Evolutionary conservation across 176 grass and related monocot species (phyloP), one percentile per base, ranked within the genome.

Genomic region (Dactylis glomerata): DNA sequence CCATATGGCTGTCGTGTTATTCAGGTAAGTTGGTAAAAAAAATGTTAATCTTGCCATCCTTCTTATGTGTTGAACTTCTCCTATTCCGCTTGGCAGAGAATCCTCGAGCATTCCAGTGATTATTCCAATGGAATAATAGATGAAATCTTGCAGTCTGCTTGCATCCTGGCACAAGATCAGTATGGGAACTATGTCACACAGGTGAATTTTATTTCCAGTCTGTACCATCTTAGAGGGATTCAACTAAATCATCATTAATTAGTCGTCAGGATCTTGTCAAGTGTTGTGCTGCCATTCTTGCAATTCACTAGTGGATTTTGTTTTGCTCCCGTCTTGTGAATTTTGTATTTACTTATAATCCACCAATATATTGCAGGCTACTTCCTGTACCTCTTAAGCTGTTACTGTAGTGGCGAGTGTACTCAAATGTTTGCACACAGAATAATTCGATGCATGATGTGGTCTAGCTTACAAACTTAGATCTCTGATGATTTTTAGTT

Each of bases 101-200:
- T 94, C 28, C 81, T 98, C 69, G 96, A 98, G 77, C 87, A 92
- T 75, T 93, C 89, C 68, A 82, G 85, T 40, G 69, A 85, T 59
- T 67, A 93, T 68, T 90, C 89, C 57, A 85, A 92, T 82, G 78
- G 91, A 75, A 94, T 95, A 83, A 91, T 95, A 42, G 96, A 98
- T 87, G 96, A 98, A 80, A 98, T 98, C 74, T 85, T 98, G 81
- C 81, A 90, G 49, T 98, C 91, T 12, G 87, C 81, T 45, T 98
- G 93, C 88, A 89, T 69, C 20, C 84, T 98, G 12, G 91, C 93
- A 41, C 91, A 98, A 81, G 96, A 98, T 68, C 96, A 98, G 83
- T 98, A 95, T 63, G 96, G 96, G 15, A 98, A 98, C 80, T 98
- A 98, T 85, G 96, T 98, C 46, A 94, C 86, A 45, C 96, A 98